Evolutionary conservation across 805 yeast species (phyloP), one percentile per base, ranked within the genome.

Genomic region (Scheffersomyces amazonensis): DNA sequence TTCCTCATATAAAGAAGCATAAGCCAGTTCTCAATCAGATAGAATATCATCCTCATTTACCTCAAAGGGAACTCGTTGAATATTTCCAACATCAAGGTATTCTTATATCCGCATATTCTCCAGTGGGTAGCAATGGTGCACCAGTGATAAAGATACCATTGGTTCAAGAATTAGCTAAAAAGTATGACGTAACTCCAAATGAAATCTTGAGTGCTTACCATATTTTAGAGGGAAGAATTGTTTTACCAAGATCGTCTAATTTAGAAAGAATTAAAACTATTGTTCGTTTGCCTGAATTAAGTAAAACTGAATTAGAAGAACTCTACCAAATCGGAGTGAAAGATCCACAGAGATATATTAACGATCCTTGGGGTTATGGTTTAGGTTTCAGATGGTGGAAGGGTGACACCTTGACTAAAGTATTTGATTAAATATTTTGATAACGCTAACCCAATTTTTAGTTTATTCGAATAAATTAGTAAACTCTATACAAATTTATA

Each of bases 211-310:
- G 74, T 32, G 81, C 86, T 16, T 86, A 83, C 60, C 53, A 81
- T 51, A 72, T 83, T 17, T 65, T 74, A 43, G 69, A 77, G 29
- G 89, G 86, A 2, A 70, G 83, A 39, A 67, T 71, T 8, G 80
- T 75, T 2, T 60, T 86, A 33, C 88, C 93, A 32, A 78, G 90
- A 63, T 81, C 95, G 0, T 69, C 80, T 12, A 86, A 83, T 36
- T 66, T 75, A n/a, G 73, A 71, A 17, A 77, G 95, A 56, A 75
- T 87, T 36, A 65, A 58, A 42, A 48, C 51, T 10, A 69, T 62
- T n/a, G 53, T 58, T 15, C 42, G 53, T 30, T 48, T 57, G 24
- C 71, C 75, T 4, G 52, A 56, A 2, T 48, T 74, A 29, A 52
- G 69, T 2, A 40, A 54, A 19, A 65, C 61, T 8, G 78, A 74